Evolutionary conservation across 441 rosid species (phyloP), one percentile per base, ranked within the genome.

Genomic region (Syzygium malaccense): DNA sequence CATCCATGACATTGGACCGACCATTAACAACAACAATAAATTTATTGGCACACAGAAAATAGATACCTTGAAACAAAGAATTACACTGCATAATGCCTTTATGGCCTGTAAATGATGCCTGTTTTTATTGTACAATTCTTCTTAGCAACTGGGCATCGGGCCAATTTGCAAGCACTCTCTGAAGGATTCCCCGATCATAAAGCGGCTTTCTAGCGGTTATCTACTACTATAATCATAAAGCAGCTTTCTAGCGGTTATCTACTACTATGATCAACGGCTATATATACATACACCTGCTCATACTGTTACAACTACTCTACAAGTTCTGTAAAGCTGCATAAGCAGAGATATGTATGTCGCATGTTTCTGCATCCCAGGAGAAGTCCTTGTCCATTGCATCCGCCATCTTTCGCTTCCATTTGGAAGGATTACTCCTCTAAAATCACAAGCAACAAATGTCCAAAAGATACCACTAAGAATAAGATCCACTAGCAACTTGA

Each of bases 301-400:
- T n/a, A 14, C 37, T 14, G 71, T n/a, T 62, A 55, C 30, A 78
- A 84, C 85, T 13, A 88, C 90, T 89, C 94, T 91, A 96, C 89
- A 96, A 26, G 30, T 88, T 92, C 90, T 93, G 92, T 56, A 94
- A 66, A 57, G 92, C 92, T 15, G 90, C 85, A 88, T 95, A 96
- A 37, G 96, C 96, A 68, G 96, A 95, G 91, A 95, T 85, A 88
- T 95, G 98, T 88, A 93, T 53, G 60, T 95, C 94, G 48, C 45
- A 93, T 91, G 95, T 92, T 78, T 95, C 96, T 56, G 91, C 94
- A 71, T 93, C 94, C 96, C 95, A 95, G 19, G 96, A 95, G 91
- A 94, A 95, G 91, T 96, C 97, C 90, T 90, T 91, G 26, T 88
- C 89, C 98, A 95, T 96, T 62, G 93, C 95, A 75, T 92, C 92